Evolutionary conservation across 2,329 filamentous ascomycete genomes (phyloP).

Genomic region (Lojkania enalia): DNA sequence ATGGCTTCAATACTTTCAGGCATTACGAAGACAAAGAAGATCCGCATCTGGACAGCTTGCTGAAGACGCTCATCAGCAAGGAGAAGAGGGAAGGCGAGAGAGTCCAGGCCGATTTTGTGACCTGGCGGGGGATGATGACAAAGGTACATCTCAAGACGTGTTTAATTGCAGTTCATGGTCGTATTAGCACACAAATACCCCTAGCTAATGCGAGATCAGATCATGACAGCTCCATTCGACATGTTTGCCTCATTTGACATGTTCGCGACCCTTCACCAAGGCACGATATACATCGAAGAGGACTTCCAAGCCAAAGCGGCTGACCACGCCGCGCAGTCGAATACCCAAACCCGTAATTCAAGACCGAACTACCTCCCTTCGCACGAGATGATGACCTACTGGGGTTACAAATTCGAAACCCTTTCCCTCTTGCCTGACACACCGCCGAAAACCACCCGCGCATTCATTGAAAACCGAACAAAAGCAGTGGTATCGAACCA

Average conservation of each 20-base stretch:
- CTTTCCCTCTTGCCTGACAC: conserved; percentile 73
- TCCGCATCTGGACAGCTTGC: conserved; percentile 82
- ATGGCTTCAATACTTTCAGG: conserved; percentile 79
- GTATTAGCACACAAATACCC: too few relatives aligned
- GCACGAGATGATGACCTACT: conserved; percentile 85
- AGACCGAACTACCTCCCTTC: conserved; percentile 54
- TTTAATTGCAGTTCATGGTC: too few relatives aligned
- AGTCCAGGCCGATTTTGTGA: conserved; percentile 78
- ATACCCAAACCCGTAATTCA: conserved; percentile 27
- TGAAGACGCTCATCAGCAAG: conserved; percentile 73
- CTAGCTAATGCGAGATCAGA: too few relatives aligned
- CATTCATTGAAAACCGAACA: conserved; percentile 77
- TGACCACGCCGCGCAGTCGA: conserved; percentile 55
- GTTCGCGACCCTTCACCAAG: conserved; percentile 91
- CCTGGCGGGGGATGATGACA: conserved; percentile 98
- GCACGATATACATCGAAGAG: conserved; percentile 83
- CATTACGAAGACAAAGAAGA: conserved; percentile 82
- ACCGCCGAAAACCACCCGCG: conserved; percentile 78
- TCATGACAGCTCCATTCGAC: conserved; percentile 83
- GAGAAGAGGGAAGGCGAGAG: conserved; percentile 70
- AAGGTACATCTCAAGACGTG: too few relatives aligned
- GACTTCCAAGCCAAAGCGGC: conserved; percentile 74
- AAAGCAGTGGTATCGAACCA: conserved; percentile 79
- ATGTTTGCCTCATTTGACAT: conserved; percentile 84
- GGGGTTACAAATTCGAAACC: conserved; percentile 98